Base-by-base conservation (phyloP, 768 basidiomycete species). In the Amanita pallidorosea region DNA sequence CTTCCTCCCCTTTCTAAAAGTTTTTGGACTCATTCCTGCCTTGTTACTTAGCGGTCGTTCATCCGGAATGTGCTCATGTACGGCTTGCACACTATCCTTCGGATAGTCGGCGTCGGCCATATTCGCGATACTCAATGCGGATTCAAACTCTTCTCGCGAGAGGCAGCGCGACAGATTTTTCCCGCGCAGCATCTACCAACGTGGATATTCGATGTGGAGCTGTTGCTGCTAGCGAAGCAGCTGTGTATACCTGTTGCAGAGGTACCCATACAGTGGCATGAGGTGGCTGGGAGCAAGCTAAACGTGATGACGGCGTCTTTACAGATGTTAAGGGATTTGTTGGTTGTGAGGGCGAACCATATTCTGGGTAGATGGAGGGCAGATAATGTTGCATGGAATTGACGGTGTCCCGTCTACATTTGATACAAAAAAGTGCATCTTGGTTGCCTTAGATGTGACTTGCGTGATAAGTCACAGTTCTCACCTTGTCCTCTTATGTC, bases 141-240 rank as follows among this genome's bases (percentile, higher is more conserved):
- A 29, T 97, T 97, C 81, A 97, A 97, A 68, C 78, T 97, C 23
- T 94, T 95, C 68, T 83, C 91, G 13, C 88, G 91, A 9, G 59
- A 72, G 3, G 84, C 92, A 0, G 92, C 92, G 7, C 79, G 74
- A 47, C 77, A 77, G 53, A 81, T 97, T 54, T 97, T 95, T 66
- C 90, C 90, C 1, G 73, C 75, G 2, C 85, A 95, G 60, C 93
- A 89, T 60, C 83, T 95, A 25, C 71, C 85, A 5, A 85, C 88
- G 1, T 97, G 94, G 94, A 93, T 95, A 63, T 97, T 97, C 59
- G 94, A 97, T 65, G 93, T 96, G 52, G 94, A 97, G 64, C 77
- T 96, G 4, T 71, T 97, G 17, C 72, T 96, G 8, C 74, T 94
- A 35, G 90, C 93, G 7, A 85, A 88, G 61, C 76, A 84, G 62